These are phyloP conservation scores for Phyllosticta paracitricarpa DNA, from an alignment of 2,329 filamentous ascomycete species.

Conservation along the genomic window DNA sequence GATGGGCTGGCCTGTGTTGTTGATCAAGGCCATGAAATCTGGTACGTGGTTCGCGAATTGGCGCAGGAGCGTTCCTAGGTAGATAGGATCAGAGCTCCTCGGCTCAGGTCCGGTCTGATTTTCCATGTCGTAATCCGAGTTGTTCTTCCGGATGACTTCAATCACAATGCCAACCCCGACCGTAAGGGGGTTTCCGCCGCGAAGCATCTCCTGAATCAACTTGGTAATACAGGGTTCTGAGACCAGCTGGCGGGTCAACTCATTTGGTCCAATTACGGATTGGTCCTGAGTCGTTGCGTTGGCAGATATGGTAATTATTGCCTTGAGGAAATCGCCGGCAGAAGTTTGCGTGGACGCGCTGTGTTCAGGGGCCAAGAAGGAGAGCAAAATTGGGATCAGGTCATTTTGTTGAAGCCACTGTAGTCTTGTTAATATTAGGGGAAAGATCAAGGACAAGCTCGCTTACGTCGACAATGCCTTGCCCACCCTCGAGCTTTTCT, in stretches of 20 bases:
- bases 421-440: background rate
- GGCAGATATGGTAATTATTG: slow-evolving; percentile 96
- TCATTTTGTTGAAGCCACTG: slow-evolving; percentile 89
- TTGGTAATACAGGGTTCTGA: slow-evolving; percentile 73
- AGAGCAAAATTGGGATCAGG: slow-evolving; percentile 75
- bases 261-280: slow-evolving; percentile 97
- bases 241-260: slow-evolving; percentile 87
- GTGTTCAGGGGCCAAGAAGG: slow-evolving; percentile 76
- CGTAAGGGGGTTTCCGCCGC: slow-evolving; percentile 85
- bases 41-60: slow-evolving; percentile 86
- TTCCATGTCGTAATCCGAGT: slow-evolving; percentile 96
- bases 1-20: slow-evolving; percentile 56
- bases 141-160: slow-evolving; percentile 98
- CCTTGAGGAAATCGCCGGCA: slow-evolving; percentile 94
- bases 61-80: slow-evolving; percentile 79
- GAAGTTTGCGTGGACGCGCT: slow-evolving; percentile 89
- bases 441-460: background rate
- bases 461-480: slow-evolving; percentile 84
- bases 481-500: slow-evolving; percentile 82
- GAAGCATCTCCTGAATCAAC: slow-evolving; percentile 84
- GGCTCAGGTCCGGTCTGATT: slow-evolving; percentile 71
- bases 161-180: slow-evolving; percentile 97
- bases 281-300: slow-evolving; percentile 98
- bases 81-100: slow-evolving; percentile 87
- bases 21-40: slow-evolving; percentile 84